Base-by-base conservation (phyloP, 768 basidiomycete genomes). In the Hebeloma cylindrosporum region DNA sequence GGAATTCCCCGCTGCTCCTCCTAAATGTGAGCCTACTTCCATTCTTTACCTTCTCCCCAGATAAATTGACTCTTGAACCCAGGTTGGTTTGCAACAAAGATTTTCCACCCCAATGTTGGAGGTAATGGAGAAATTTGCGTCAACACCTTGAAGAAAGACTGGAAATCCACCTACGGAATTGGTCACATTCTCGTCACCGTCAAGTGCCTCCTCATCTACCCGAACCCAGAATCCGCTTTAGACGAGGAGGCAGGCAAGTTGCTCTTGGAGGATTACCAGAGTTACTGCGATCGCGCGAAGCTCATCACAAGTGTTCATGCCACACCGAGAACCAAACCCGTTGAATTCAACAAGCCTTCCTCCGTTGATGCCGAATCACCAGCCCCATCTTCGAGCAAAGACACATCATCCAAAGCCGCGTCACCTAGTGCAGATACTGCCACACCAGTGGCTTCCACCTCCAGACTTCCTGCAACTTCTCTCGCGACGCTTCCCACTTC, bases 71-170 rank as follows among this genome's bases (percentile, higher is more conserved):
- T 25, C 16, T 43, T 46, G 30, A n/a, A n/a, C n/a, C 8, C 53
- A 95, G 93, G 94, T 60, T 85, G 89, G 73, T 88, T 96, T 54
- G 71, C 77, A 10, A 96, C 94, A 38, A 96, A 95, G 72, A 94
- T 98, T 45, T 97, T 97, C 66, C 94, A 97, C 58, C 94, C 95
- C 0, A 98, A 98, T 57, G 92, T 98, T 29, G 94, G 93, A 0
- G 75, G 78, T 25, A 65, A 79, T 0, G 93, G 93, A 11, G 93
- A 96, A 66, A 97, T 97, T 54, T 97, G 93, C 63, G 93, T 97
- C 10, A 95, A 94, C 69, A 97, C 93, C 5, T 71, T 97, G 18
- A 97, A 96, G 77, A 95, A 96, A 65, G 93, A 95, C 58, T 97
- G 94, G 94, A 88, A 93, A 62, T 78, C 88, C 17, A 79, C 83